Percentiles rank a stretch among this genome's conserved stretches.
Conservation (phyloP, 2,329 filamentous ascomycete species). For the Pyrenophora tritici-repentis region DNA sequence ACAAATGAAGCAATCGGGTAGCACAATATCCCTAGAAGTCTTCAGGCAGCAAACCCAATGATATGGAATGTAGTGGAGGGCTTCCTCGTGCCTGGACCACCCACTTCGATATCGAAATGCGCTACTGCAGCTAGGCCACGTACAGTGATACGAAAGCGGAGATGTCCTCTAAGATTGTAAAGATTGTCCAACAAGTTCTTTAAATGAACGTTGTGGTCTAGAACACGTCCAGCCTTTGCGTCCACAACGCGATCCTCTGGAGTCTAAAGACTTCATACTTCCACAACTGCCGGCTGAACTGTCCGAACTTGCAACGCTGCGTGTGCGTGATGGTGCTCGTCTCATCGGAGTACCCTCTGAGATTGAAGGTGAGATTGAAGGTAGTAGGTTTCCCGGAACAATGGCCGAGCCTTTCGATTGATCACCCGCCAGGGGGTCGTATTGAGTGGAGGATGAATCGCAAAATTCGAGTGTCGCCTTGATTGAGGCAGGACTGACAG, state of each 20-base stretch:
- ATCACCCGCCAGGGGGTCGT: too few relatives aligned
- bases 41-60: conserved; percentile 12
- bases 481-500: background rate
- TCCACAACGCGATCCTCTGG: conserved; percentile 9
- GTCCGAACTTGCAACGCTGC: background rate
- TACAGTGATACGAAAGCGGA: conserved; percentile 1
- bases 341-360: too few relatives aligned
- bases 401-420: too few relatives aligned
- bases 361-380: too few relatives aligned
- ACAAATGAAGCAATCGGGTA: background rate
- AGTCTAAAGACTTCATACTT: conserved; percentile 10
- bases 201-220: too few relatives aligned
- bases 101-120: background rate
- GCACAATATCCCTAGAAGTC: too few relatives aligned
- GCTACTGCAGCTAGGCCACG: conserved; percentile 1
- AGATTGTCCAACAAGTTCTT: background rate
- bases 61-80: conserved; percentile 12
- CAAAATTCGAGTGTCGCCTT: too few relatives aligned
- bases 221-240: conserved; percentile 4
- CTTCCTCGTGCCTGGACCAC: conserved; percentile 17
- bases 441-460: too few relatives aligned
- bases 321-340: background rate
- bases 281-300: background rate
- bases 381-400: too few relatives aligned
- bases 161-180: background rate